phyloP scores from a whole-genome alignment of 495 filamentous ascomycete species.

The Penicillium turbatum region DNA sequence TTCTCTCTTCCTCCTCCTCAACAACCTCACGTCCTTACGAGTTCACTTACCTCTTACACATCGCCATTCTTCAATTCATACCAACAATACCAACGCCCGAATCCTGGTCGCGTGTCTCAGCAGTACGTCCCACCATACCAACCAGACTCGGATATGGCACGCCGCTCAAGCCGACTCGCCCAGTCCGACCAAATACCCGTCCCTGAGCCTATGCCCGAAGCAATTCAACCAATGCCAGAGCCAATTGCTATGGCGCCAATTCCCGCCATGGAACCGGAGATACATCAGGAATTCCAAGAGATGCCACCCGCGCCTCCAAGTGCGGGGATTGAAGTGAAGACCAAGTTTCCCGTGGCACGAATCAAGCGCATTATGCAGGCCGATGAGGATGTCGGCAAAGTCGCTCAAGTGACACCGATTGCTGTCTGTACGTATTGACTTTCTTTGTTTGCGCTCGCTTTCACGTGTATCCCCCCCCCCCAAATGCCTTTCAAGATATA shows the following conservation, averaged over 20 bases:
- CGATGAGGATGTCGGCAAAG: slow-evolving; percentile 98
- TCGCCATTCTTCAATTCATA: slow-evolving; percentile 35
- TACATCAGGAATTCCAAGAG: slow-evolving; percentile 9
- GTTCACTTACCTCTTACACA: slow-evolving; percentile 41
- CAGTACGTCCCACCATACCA: slow-evolving; percentile 36
- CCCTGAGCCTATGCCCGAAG: slow-evolving; percentile 15
- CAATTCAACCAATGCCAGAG: slow-evolving; percentile 20
- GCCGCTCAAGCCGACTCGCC: slow-evolving; percentile 41
- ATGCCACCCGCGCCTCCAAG: slow-evolving; percentile 17
- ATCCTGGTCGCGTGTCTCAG: slow-evolving; percentile 25
- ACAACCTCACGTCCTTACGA: slow-evolving; percentile 32
- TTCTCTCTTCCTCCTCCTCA: slow-evolving; percentile 19
- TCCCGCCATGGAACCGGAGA: background rate
- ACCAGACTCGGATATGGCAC: slow-evolving; percentile 39
- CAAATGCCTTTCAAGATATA: slow-evolving; percentile 6
- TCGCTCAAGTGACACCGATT: slow-evolving; percentile 92
- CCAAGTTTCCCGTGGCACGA: slow-evolving; percentile 93
- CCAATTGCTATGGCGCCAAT: slow-evolving; percentile 12
- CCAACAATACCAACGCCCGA: slow-evolving; percentile 26
- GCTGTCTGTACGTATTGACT: slow-evolving; percentile 65
- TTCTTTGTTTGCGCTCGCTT: background rate
- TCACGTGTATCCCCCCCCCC: background rate
- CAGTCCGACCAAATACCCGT: slow-evolving; percentile 32
- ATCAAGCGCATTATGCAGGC: slow-evolving; percentile 99
- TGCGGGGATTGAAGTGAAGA: slow-evolving; percentile 69